Base-by-base conservation (phyloP, 257 asterid species). In the Mentha longifolia region DNA sequence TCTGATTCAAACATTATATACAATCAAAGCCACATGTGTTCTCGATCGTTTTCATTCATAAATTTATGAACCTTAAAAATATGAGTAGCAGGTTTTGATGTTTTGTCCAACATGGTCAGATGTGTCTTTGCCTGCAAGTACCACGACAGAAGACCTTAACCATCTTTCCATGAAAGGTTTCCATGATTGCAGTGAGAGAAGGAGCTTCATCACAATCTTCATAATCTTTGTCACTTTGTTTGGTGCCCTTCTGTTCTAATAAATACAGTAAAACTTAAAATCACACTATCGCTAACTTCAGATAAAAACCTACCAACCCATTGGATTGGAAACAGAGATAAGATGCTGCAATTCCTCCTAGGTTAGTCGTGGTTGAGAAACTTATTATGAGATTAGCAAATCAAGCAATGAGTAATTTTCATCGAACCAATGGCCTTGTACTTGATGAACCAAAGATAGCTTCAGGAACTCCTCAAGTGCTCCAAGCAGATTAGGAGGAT, bases 111-210 rank as follows among this genome's bases (percentile, higher is more conserved):
- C 78, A 76, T 65, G 13, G 82, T 74, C 57, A 77, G 55, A 81
- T 80, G 85, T 17, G 81, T 78, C 86, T 85, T 86, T 46, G 85
- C 82, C 76, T 90, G n/a, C 95, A 50, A 82, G 85, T 69, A 82
- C 81, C 74, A 71, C 62, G 86, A 80, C 57, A 84, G 85, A 80
- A 71, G 93, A 87, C 88, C 88, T 86, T 84, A 91, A 73, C 99
- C 99, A 94, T 84, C 95, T 85, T 77, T 60, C 83, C 97, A 94
- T 88, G 85, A 94, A 94, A 69, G 95, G 85, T 83, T 91, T 91
- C 98, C 98, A 94, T 49, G 99, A 94, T 82, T 94, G 97, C 87
- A 86, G 73, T 70, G 97, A 87, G 55, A 89, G 74, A 70, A 89
- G 86, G 71, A 63, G 15, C 60, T 57, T 68, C 55, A 50, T 28